Conservation (phyloP, 2,329 filamentous ascomycete species). For the Sphaceloma murrayae region DNA sequence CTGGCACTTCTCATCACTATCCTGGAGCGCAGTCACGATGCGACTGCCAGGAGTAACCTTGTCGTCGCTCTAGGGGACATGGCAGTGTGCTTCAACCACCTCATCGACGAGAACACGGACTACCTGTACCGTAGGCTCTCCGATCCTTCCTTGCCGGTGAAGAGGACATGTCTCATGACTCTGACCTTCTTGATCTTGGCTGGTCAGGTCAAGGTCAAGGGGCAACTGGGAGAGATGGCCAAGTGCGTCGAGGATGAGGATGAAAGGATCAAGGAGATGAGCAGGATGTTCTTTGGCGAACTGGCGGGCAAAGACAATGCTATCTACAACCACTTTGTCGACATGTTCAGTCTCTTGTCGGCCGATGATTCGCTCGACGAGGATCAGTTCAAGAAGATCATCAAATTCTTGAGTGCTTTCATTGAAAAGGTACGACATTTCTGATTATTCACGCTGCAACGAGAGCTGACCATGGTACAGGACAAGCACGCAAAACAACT, state of each 20-base stretch:
- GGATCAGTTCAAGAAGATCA: slow-evolving; percentile 73
- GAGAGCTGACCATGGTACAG: slow-evolving; percentile 38
- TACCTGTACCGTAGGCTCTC: slow-evolving; percentile 91
- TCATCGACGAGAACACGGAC: slow-evolving; percentile 98
- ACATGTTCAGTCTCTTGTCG: slow-evolving; percentile 92
- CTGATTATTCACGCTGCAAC: too few species aligned
- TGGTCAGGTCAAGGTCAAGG: slow-evolving; percentile 98
- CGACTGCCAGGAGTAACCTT: slow-evolving; percentile 88
- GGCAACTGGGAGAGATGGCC: slow-evolving; percentile 96
- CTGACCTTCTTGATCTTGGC: slow-evolving; percentile 94
- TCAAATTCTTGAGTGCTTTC: slow-evolving; percentile 89
- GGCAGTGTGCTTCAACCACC: slow-evolving; percentile 98
- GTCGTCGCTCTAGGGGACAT: slow-evolving; percentile 97
- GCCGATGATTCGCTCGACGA: slow-evolving; percentile 73
- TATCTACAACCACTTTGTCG: slow-evolving; percentile 98
- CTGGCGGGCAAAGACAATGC: slow-evolving; percentile 97
- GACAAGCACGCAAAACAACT: slow-evolving; percentile 96
- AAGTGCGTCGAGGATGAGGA: slow-evolving; percentile 98
- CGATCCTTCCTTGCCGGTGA: slow-evolving; percentile 79
- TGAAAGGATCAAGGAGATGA: slow-evolving; percentile 83
- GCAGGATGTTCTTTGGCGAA: slow-evolving; percentile 97
- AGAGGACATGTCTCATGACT: slow-evolving; percentile 96
- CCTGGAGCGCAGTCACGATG: slow-evolving; percentile 85
- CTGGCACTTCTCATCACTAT: slow-evolving; percentile 92
- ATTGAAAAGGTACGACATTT: slow-evolving; percentile 94